Base-by-base conservation (phyloP, 2,329 filamentous ascomycete genomes). In the Falciphora oryzae region DNA sequence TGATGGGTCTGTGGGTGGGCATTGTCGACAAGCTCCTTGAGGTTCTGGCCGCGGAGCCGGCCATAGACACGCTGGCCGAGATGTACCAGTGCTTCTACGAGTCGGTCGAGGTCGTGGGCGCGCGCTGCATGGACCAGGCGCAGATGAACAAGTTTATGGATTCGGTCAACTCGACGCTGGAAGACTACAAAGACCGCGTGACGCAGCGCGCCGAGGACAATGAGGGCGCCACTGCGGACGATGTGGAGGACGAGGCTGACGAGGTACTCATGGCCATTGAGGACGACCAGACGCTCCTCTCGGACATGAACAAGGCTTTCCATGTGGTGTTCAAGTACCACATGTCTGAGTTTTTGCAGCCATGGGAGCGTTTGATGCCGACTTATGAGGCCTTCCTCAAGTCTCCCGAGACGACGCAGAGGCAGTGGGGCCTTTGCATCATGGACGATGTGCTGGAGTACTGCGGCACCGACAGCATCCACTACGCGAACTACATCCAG, bases 71-170 rank as follows among this genome's bases (percentile, higher is more conserved):
- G 0, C 84, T 99, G 60, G 94, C 95, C 1, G 95, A 98, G 78
- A 97, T 99, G 92, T 99, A 97, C 78, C 94, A 98, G 77, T 99
- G 95, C 81, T 99, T 99, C 81, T 99, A 99, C 76, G 95, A 99
- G 76, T 97, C 92, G 31, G 89, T 99, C 10, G 94, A 98, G 78
- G 93, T 97, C 28, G 86, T 96, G 69, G 94, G 94, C 66, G 92
- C 91, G 77, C 88, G 91, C 71, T 94, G 89, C 73, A 83, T 99
- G 60, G 91, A 84, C 7, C 81, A 83, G 56, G 83, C 89, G 56
- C 90, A 97, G 75, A 93, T 99, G 90, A 81, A 83, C 65, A 86
- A 87, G 59, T 99, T 98, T 76, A 94, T 98, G 70, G 89, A 93
- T 68, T 89, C 90, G 1, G 92, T 93, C 60, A 86, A 89, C 72